Percentiles rank a stretch among this genome's conserved stretches.
Conservation (phyloP, 2,329 filamentous ascomycete genomes). For the Coleophoma cylindrospora region DNA sequence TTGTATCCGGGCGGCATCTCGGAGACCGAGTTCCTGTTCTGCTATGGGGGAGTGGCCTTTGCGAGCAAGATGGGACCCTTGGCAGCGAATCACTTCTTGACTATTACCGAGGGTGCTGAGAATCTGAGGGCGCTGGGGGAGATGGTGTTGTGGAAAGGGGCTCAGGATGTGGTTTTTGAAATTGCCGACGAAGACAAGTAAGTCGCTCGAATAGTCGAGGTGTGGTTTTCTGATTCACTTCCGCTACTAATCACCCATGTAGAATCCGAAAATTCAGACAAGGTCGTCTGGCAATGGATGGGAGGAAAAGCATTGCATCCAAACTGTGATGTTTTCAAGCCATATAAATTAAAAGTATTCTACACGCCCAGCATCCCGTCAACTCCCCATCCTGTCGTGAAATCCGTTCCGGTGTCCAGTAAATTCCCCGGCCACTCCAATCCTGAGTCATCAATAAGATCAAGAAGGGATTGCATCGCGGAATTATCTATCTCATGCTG, state of each 20-base stretch:
- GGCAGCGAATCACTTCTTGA: slow-evolving; percentile 22
- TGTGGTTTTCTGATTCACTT: neutral
- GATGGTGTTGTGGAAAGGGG: slow-evolving; percentile 18
- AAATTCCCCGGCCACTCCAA: neutral
- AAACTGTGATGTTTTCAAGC: neutral
- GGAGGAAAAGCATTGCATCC: neutral
- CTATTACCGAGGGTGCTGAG: slow-evolving; percentile 16
- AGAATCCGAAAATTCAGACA: neutral
- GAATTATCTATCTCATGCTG: neutral
- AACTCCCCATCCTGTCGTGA: neutral
- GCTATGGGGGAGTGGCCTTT: slow-evolving; percentile 18
- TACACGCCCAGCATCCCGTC: neutral
- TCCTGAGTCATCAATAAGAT: neutral
- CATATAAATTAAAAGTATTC: neutral
- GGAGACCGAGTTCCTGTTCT: slow-evolving; percentile 20
- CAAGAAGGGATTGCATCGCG: neutral
- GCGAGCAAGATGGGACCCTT: slow-evolving; percentile 20
- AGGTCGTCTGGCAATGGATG: neutral
- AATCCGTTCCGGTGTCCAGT: neutral
- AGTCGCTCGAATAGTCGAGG: neutral
- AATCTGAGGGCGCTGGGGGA: slow-evolving; percentile 15
- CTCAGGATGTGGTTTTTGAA: slow-evolving; percentile 20
- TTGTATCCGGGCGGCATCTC: slow-evolving; percentile 19
- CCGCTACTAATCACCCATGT: neutral
- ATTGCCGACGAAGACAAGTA: slow-evolving; percentile 9